Percentiles rank a stretch among this genome's conserved stretches.
Evolutionary conservation across 345 rosid species (phyloP).

Genomic region (Syzygium aqueum): DNA sequence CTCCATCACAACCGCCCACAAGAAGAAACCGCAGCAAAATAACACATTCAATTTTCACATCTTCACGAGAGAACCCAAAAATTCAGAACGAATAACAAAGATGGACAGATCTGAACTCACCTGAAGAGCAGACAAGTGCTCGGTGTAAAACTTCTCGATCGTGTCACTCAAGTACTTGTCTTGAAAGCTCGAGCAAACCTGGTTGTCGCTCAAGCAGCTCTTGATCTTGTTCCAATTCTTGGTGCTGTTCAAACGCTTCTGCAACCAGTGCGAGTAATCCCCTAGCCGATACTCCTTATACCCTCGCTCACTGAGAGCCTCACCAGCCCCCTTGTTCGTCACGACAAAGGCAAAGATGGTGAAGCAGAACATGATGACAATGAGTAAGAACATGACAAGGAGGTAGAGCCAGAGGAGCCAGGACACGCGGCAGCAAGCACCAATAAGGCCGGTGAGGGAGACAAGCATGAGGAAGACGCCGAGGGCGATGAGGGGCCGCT

Average conservation of each 20-base stretch:
- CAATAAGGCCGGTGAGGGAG: constrained; percentile 74
- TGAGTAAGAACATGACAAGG: constrained; percentile 66
- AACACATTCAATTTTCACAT: not conserved
- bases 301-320: constrained; percentile 40
- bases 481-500: constrained; percentile 54
- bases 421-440: constrained; percentile 74
- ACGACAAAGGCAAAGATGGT: constrained; percentile 74
- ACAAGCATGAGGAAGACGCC: constrained; percentile 72
- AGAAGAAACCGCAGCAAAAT: not conserved
- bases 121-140: constrained; percentile 10
- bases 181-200: constrained; percentile 8
- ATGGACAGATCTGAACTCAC: not conserved
- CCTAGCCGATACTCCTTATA: constrained; percentile 57
- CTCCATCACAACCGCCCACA: not conserved
- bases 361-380: constrained; percentile 48
- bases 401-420: constrained; percentile 83
- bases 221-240: constrained; percentile 18
- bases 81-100: not conserved
- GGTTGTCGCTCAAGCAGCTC: constrained; percentile 12
- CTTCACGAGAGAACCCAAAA: not conserved
- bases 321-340: constrained; percentile 79
- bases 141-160: constrained; percentile 6
- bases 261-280: constrained; percentile 16
- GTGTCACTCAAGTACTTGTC: constrained; percentile 4
- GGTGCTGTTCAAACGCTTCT: constrained; percentile 1